phyloP scores from a whole-genome alignment of 2,329 filamentous ascomycete genomes.

The Lasiodiplodia gonubiensis region DNA sequence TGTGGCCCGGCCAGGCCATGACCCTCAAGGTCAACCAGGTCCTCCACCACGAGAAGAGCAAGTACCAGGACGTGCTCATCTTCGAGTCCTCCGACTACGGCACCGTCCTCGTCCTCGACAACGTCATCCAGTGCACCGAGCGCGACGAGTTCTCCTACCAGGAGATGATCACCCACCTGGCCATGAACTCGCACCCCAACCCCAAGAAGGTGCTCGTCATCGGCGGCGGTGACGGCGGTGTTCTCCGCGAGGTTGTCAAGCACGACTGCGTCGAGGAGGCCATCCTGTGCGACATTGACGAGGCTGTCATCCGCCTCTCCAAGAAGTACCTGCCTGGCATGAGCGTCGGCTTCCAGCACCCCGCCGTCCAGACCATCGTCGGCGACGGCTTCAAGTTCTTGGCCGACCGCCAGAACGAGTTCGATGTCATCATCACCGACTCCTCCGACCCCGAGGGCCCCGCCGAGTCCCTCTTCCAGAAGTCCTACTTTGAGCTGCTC shows the following conservation, averaged over 20 bases:
- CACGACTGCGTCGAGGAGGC: slow-evolving; percentile 97
- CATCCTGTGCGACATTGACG: slow-evolving; percentile 96
- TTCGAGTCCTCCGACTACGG: slow-evolving; percentile 98
- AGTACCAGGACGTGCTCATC: slow-evolving; percentile 98
- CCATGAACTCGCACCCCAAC: slow-evolving; percentile 97
- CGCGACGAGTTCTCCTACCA: slow-evolving; percentile 99
- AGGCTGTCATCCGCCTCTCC: slow-evolving; percentile 97
- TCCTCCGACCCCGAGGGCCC: slow-evolving; percentile 97
- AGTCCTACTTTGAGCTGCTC: slow-evolving; percentile 96
- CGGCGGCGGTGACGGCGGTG: slow-evolving; percentile 94
- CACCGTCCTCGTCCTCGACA: slow-evolving; percentile 95
- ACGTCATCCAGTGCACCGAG: slow-evolving; percentile 98
- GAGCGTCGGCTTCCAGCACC: slow-evolving; percentile 91
- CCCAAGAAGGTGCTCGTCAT: slow-evolving; percentile 99
- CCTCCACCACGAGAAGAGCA: slow-evolving; percentile 97
- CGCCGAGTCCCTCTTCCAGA: slow-evolving; percentile 95
- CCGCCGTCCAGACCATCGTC: slow-evolving; percentile 89
- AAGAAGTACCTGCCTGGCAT: slow-evolving; percentile 97
- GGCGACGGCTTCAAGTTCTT: slow-evolving; percentile 99
- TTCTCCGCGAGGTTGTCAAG: slow-evolving; percentile 98
- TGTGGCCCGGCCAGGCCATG: slow-evolving; percentile 97
- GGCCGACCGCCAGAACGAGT: slow-evolving; percentile 92
- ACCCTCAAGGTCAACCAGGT: slow-evolving; percentile 96
- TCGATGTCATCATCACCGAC: slow-evolving; percentile 99
- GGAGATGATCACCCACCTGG: slow-evolving; percentile 99